Evolutionary conservation across 2,329 filamentous ascomycete species (phyloP), one percentile per base, ranked within the genome.

Genomic region (Neodidymelliopsis sp.): DNA sequence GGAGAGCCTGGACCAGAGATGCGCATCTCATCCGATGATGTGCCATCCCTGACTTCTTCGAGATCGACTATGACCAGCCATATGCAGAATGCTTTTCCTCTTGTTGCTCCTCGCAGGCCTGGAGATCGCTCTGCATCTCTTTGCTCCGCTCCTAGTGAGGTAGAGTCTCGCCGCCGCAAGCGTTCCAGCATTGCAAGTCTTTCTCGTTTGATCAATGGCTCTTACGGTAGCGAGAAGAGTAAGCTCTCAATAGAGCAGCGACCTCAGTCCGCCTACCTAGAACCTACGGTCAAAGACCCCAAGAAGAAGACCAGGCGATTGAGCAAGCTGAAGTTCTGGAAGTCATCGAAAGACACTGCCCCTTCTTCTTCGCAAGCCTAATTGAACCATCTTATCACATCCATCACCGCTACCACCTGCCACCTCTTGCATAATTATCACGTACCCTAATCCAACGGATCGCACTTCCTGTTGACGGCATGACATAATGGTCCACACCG

Each of bases 241-340:
- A 90, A 90, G 68, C 76, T 91, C 16, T 88, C 85, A 0, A 85
- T 87, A 62, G 87, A 90, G 65, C 83, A 72, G 36, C 68, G 76
- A 42, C 75, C 76, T 19, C 74, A 76, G 33, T 73, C 74, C 12
- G 72, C 72, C 43, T 70, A 87, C 34, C 77, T 79, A 5, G 83
- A 84, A 33, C 77, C 74, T 29, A 80, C 85, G n/a, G 81, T 84
- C n/a, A 82, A 84, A 23, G 84, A 82, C 63, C 22, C 25, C 7
- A 76, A 76, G 60, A 89, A 86, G 77, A 88, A 85, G 69, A 78
- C 84, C 27, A 89, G 85, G 68, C 82, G 88, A 22, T 74, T 91
- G 27, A 88, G 89, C 67, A 86, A 87, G 40, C 80, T 91, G 76
- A 85, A 87, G 61, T 92, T 92, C 70, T 92, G 88, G 88, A 90